Percentiles rank a stretch among this genome's conserved stretches.
These are phyloP conservation scores for Gymnopilus dilepis DNA, from an alignment of 768 basidiomycete genomes.

Conservation along the genomic window DNA sequence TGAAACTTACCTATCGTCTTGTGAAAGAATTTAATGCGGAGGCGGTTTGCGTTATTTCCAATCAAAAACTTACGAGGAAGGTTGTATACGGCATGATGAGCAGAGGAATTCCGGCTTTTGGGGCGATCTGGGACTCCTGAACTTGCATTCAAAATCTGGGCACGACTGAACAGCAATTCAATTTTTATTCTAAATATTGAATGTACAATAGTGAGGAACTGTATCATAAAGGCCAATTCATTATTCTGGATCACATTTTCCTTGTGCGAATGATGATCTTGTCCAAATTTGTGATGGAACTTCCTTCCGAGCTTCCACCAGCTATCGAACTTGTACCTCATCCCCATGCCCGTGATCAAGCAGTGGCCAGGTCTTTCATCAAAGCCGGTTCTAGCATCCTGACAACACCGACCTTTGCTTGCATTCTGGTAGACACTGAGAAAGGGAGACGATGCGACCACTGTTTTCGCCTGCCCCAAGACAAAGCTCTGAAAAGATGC, in stretches of 20 bases:
- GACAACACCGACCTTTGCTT: constrained; percentile 47
- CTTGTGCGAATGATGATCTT: background rate
- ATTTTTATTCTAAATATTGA: constrained; percentile 1
- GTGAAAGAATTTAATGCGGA: constrained; percentile 54
- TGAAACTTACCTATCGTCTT: constrained; percentile 50
- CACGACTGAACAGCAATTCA: background rate
- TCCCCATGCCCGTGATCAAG: constrained; percentile 54
- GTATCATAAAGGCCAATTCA: constrained; percentile 11
- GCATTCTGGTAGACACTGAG: constrained; percentile 55
- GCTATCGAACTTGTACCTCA: constrained; percentile 46
- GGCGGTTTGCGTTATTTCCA: constrained; percentile 64
- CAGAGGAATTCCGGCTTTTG: constrained; percentile 64
- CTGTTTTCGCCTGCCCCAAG: constrained; percentile 50
- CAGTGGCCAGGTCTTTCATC: constrained; percentile 45
- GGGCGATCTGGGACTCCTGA: constrained; percentile 66
- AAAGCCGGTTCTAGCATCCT: constrained; percentile 56
- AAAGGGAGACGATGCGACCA: constrained; percentile 72
- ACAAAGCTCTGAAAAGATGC: constrained; percentile 54
- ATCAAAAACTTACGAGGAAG: constrained; percentile 59
- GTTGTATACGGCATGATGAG: constrained; percentile 66
- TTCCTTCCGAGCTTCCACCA: constrained; percentile 17
- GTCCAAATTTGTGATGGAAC: constrained; percentile 8
- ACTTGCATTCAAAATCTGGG: background rate
- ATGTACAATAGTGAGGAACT: constrained; percentile 12
- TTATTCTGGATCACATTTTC: background rate